These are phyloP conservation scores for Pinus albicaulis DNA, from an alignment of 75 land plant genomes.

Conservation along the genomic window DNA sequence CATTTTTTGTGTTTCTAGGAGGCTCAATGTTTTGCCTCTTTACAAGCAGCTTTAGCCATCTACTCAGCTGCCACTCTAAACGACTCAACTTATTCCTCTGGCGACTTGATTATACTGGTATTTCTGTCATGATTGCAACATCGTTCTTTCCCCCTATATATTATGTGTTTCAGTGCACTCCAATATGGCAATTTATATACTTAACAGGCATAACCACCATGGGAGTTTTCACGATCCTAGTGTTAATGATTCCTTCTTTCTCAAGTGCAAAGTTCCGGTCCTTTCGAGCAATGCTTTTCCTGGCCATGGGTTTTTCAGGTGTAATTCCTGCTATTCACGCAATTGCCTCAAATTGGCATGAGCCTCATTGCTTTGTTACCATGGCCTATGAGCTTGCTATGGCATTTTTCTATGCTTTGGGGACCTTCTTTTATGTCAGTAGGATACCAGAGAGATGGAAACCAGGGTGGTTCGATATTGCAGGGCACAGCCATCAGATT, in stretches of 20 bases:
- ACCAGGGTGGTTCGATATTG: constrained; percentile 77
- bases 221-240: constrained; percentile 43
- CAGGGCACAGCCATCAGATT: constrained; percentile 89
- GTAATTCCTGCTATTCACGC: constrained; percentile 70
- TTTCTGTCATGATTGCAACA: constrained; percentile 68
- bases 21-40: constrained; percentile 78
- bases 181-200: constrained; percentile 41
- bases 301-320: constrained; percentile 75
- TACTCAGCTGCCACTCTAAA: constrained; percentile 73
- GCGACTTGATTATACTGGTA: constrained; percentile 83
- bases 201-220: constrained; percentile 50
- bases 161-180: constrained; percentile 68
- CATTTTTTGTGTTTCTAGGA: constrained; percentile 65
- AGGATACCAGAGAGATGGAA: constrained; percentile 76
- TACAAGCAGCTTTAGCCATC: constrained; percentile 66
- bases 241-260: constrained; percentile 54
- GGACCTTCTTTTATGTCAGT: constrained; percentile 57
- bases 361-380: constrained; percentile 28
- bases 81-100: constrained; percentile 51
- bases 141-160: constrained; percentile 85
- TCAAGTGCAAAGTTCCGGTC: constrained; percentile 46
- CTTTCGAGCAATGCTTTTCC: constrained; percentile 59
- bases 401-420: constrained; percentile 53
- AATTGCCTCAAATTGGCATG: constrained; percentile 42
- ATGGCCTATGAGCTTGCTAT: constrained; percentile 59